Evolutionary conservation across 2,329 filamentous ascomycete genomes (phyloP), one percentile per base, ranked within the genome.

Genomic region (Ophiostoma angusticollis): DNA sequence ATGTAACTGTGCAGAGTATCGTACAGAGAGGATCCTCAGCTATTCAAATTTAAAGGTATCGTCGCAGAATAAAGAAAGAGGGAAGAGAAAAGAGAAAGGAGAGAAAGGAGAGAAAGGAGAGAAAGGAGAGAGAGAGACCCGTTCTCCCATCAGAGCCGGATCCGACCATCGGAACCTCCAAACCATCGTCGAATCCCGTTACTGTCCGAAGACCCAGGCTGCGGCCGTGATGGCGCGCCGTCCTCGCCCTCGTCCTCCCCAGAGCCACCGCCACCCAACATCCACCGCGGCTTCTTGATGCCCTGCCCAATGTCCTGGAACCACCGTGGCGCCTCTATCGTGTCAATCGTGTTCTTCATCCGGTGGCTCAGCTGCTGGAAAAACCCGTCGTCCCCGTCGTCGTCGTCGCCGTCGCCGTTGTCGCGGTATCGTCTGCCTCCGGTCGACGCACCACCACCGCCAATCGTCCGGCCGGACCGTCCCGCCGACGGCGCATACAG

Each of bases 281-380:
- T 82, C 85, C 85, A 93, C 51, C 77, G 80, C 5, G 84, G 85
- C 53, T 79, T 74, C 58, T 79, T 84, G 58, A 87, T 73, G 8
- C 71, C 72, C 42, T 73, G 68, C 2, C 75, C 72, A 21, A 84
- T 65, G 19, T 83, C 80, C 49, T 77, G 72, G 46, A 94, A 64
- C 86, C 87, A 96, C 47, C 78, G 78, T 0, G 91, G 89, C 22
- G 79, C 70, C 37, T 86, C 80, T 2, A 85, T 70, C 0, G 77
- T 81, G 45, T 96, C 89, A 37, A 96, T 75, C 0, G 91, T 96
- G 53, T 98, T 98, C 59, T 79, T 83, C 50, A 98, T 78, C 25
- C 89, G 72, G 54, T 93, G 83, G 0, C 83, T 78, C 45, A 96
- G 76, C 24, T 80, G 79, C 48, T 83, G 73, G 53, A 96, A 86